Conservation (phyloP, 306 rosid species). For the Ormosia semicastrata region DNA sequence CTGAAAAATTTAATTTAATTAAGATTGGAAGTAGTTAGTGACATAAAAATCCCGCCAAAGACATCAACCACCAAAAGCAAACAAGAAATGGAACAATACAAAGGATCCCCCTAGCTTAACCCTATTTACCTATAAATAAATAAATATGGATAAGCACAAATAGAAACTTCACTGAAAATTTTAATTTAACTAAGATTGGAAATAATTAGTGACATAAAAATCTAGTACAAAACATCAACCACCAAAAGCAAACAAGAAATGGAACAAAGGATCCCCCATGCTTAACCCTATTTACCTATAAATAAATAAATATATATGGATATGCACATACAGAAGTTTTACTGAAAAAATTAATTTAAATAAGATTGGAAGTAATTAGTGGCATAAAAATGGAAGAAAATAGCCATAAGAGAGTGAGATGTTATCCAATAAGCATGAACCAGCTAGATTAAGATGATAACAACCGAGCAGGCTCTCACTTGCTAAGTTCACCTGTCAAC, state of each 20-base stretch:
- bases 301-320: conserved; percentile 17
- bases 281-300: background rate
- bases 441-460: conserved; percentile 16
- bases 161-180: background rate
- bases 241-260: conserved; percentile 15
- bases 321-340: conserved; percentile 6
- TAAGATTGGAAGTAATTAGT: background rate
- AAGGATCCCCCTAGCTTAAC: background rate
- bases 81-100: conserved; percentile 16
- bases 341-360: background rate
- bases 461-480: conserved; percentile 77
- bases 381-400: conserved; percentile 8
- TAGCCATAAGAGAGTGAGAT: background rate
- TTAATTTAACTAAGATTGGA: background rate
- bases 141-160: conserved; percentile 11
- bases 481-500: conserved; percentile 99
- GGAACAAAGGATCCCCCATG: background rate
- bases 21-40: background rate
- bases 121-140: background rate
- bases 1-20: background rate
- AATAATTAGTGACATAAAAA: background rate
- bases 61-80: conserved; percentile 13
- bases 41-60: background rate
- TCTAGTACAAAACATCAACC: background rate
- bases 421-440: background rate